phyloP scores from a whole-genome alignment of 2,329 filamentous ascomycete species.

The Xylariales sp. region DNA sequence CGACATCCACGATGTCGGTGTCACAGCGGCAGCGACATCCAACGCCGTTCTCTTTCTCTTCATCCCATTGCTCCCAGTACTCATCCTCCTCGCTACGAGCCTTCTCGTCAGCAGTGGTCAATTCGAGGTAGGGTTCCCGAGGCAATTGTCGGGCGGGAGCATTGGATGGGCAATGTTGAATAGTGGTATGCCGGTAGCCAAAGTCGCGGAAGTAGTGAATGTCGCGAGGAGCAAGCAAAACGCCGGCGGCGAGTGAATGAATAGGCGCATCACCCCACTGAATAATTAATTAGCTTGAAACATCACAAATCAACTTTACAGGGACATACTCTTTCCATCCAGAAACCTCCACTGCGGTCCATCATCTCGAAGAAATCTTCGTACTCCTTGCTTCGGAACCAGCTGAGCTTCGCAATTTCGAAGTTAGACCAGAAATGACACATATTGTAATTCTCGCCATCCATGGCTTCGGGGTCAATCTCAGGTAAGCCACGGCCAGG shows the following conservation, averaged over 20 bases:
- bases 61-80: conserved; percentile 92
- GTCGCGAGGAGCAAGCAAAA: conserved; percentile 81
- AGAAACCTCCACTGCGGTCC: conserved; percentile 97
- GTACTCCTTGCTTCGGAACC: conserved; percentile 97
- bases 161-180: conserved; percentile 97
- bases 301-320: background rate
- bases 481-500: conserved; percentile 77
- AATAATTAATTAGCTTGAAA: conserved; percentile 50
- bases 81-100: conserved; percentile 91
- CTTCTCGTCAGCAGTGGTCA: conserved; percentile 82
- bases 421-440: conserved; percentile 99
- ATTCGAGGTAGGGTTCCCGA: conserved; percentile 82
- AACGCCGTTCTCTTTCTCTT: conserved; percentile 93
- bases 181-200: conserved; percentile 97
- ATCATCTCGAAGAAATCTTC: conserved; percentile 99
- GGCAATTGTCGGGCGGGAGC: conserved; percentile 88
- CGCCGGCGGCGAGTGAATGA: conserved; percentile 94
- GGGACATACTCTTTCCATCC: conserved; percentile 89
- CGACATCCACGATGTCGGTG: conserved; percentile 96
- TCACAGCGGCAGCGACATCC: conserved; percentile 97
- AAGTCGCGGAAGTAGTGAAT: conserved; percentile 99
- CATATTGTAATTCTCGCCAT: conserved; percentile 99
- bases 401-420: conserved; percentile 93
- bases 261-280: conserved; percentile 99
- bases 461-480: conserved; percentile 93